phyloP scores from a whole-genome alignment of 2,329 filamentous ascomycete genomes.

The Aureobasidium musti region DNA sequence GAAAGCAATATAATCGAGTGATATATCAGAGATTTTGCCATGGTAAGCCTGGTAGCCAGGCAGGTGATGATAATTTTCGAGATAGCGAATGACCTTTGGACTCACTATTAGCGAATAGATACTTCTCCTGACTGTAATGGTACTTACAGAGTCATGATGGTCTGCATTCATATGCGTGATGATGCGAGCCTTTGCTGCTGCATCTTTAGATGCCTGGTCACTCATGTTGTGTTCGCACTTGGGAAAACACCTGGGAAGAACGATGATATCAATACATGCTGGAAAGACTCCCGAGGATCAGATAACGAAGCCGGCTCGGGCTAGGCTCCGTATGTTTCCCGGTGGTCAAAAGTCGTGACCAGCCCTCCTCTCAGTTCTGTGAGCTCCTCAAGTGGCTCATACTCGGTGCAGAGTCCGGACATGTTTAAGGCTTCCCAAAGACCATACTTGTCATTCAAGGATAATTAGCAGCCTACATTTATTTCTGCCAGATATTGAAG shows the following conservation, averaged over 20 bases:
- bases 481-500: not conserved
- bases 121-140: too few species aligned
- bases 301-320: not conserved
- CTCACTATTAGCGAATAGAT: not conserved
- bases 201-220: constrained; percentile 44
- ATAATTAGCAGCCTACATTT: not conserved
- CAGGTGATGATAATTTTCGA: constrained; percentile 69
- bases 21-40: constrained; percentile 66
- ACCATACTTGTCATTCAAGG: too few species aligned
- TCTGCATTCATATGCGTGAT: constrained; percentile 85
- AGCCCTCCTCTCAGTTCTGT: not conserved
- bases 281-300: not conserved
- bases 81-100: constrained; percentile 65
- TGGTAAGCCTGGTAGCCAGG: constrained; percentile 57
- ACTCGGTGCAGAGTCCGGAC: not conserved
- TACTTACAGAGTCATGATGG: constrained; percentile 65
- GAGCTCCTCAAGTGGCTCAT: not conserved
- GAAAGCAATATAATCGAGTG: constrained; percentile 64
- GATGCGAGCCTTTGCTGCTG: constrained; percentile 61
- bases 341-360: constrained; percentile 22
- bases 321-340: not conserved
- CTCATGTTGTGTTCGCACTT: constrained; percentile 21
- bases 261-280: not conserved
- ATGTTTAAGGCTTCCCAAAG: not conserved
- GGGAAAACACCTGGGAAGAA: not conserved